Evolutionary conservation across 331 rosid genomes (phyloP), one percentile per base, ranked within the genome.

Genomic region (Acacia pycnantha): DNA sequence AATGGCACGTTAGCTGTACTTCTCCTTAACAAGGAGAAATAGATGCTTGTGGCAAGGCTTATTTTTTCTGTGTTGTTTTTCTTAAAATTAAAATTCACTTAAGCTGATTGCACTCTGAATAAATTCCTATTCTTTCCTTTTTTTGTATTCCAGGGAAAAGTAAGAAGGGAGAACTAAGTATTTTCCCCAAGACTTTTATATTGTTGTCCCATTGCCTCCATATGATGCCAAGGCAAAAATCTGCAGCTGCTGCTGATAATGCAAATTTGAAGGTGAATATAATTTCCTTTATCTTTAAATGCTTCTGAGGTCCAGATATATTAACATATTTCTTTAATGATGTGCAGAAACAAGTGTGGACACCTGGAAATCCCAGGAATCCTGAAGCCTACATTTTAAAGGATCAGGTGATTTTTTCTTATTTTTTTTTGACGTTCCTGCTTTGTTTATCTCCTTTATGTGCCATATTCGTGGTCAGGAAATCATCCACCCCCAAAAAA

Each of bases 131-230:
- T 40, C 8, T 79, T 61, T 66, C 27, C 22, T 50, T 70, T 35
- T 35, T 37, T 29, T 62, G 43, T 54, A 71, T 24, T 70, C 56
- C 67, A 95, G 99, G 99, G 31, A 95, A 95, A 91, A 95, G 96
- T 77, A 95, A 92, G 87, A 95, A 90, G 83, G 99, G 99, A 69
- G 98, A 95, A 85, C 91, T 95, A 27, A 95, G 98, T 87, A 92
- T 95, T 72, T 95, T 95, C 76, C 98, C 97, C 64, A 88, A 72
- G 82, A 88, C 94, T 27, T 90, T 93, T 78, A 71, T 83, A 14
- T 86, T 88, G 70, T 86, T 95, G 77, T 92, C 98, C 72, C 94
- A 92, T 84, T 92, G 98, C 84, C 87, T 95, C 65, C 98, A 93
- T 87, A 95, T 95, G 99, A 81, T 95, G 97, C 97, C 98, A 16